A percentile compares a stretch with the other conserved stretches of the same genome.
phyloP scores from a whole-genome alignment of 208 protist species.

The Trypanosoma lewisi region DNA sequence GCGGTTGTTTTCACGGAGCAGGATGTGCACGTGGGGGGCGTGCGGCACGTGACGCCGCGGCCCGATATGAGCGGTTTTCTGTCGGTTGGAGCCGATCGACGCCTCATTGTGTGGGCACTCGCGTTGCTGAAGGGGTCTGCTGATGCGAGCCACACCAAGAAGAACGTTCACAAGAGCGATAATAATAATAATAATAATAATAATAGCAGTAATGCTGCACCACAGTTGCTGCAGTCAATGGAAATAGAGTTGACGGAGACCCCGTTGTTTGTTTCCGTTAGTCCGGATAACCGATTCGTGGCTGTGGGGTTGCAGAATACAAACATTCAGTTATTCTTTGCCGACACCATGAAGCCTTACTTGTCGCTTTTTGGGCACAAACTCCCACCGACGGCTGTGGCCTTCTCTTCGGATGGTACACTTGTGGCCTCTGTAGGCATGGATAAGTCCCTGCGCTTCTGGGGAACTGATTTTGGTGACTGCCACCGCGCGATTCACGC shows the following conservation, averaged over 20 bases:
- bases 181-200: neutral
- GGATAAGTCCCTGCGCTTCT: conserved; percentile 99
- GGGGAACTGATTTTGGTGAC: conserved; percentile 97
- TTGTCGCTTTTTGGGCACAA: conserved; percentile 99
- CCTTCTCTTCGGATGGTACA: conserved; percentile 92
- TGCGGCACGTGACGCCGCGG: conserved; percentile 50
- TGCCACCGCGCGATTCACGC: conserved; percentile 97
- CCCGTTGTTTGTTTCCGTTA: conserved; percentile 86
- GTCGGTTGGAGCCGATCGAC: conserved; percentile 78
- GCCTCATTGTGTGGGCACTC: conserved; percentile 78
- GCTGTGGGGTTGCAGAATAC: conserved; percentile 96
- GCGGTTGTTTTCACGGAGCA: conserved; percentile 87
- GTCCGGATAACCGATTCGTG: conserved; percentile 84
- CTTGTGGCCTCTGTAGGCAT: conserved; percentile 96
- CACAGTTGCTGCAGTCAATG: conserved; percentile 57
- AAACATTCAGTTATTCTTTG: conserved; percentile 98
- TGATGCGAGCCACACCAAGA: neutral
- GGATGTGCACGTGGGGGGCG: conserved; percentile 77
- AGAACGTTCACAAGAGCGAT: neutral
- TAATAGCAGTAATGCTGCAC: conserved; percentile 19
- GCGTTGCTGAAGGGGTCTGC: conserved; percentile 37
- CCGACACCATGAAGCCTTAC: conserved; percentile 97
- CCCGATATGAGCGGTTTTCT: conserved; percentile 70
- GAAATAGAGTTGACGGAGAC: conserved; percentile 95
- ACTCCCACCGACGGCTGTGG: conserved; percentile 93